Base-by-base conservation (phyloP, 495 filamentous ascomycete species). In the Trichocladium antarcticum region DNA sequence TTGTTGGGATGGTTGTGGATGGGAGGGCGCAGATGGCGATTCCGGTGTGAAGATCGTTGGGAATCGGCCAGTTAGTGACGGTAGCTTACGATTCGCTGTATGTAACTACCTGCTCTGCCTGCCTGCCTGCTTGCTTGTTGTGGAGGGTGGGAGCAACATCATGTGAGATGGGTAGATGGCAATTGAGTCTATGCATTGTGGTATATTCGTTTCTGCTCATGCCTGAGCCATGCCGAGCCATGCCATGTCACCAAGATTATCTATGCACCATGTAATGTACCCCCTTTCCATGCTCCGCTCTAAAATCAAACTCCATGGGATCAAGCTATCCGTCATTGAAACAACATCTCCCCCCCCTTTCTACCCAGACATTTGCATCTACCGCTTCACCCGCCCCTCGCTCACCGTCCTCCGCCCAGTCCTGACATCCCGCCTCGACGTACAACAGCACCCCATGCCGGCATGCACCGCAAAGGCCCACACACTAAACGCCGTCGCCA, bases 391-490 rank as follows among this genome's bases (percentile, higher is more conserved):
- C 38, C 51, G 31, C 34, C 48, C 51, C 16, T 42, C 52, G 43
- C 39, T 50, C 20, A 61, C 41, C 19, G 47, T 27, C 53, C 59
- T 55, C 53, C 60, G 49, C 40, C 72, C 81, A 0, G 64, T 80
- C 55, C 58, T 72, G 3, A 83, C 56, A 62, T 84, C 82, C 51
- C 81, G 57, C 49, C 72, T 62, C 27, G 71, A 77, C 29, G 76
- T 73, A 59, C 82, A 84, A 57, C 80, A 87, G 58, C 89, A 95
- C 56, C 79, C 82, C 66, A 86, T 71, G 3, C 80, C 76, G 1
- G 82, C 61, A 58, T 90, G 84, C 28, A 90, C 63, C 11, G 87
- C 60, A 56, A 83, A 92, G 0, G 79, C 80, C 39, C 85, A 48
- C 1, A 89, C 57, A 6, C 75, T 74, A 44, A 82, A 83, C 0